phyloP scores from a whole-genome alignment of 148 eudicot genomes.

The Arbutus unedo region DNA sequence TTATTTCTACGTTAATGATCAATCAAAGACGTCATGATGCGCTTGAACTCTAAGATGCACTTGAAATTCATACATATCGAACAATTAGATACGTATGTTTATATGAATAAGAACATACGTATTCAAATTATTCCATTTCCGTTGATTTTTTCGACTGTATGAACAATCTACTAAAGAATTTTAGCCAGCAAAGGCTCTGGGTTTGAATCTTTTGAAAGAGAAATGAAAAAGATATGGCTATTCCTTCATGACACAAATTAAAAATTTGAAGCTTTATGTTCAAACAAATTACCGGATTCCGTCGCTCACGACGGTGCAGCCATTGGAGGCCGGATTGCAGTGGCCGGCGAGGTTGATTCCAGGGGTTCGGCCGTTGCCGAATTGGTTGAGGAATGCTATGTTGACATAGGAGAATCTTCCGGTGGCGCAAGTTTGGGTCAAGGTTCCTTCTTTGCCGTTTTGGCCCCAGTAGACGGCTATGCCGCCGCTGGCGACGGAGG shows the following conservation, averaged over 20 bases:
- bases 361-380: conserved; percentile 60
- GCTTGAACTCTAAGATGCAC: too few species aligned
- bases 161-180: too few species aligned
- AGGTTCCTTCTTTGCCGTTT: conserved; percentile 46
- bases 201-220: neutral
- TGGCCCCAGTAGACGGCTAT: conserved; percentile 80
- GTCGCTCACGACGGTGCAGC: conserved; percentile 28
- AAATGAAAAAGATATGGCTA: neutral
- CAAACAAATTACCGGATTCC: conserved; percentile 13
- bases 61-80: too few species aligned
- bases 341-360: conserved; percentile 64
- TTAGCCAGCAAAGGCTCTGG: neutral
- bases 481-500: conserved; percentile 29
- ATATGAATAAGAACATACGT: too few species aligned
- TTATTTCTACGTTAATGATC: too few species aligned
- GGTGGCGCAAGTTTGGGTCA: conserved; percentile 51
- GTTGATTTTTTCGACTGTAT: too few species aligned
- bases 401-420: conserved; percentile 48
- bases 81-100: too few species aligned
- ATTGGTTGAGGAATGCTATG: conserved; percentile 52
- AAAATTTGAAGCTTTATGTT: neutral
- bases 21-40: too few species aligned
- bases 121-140: too few species aligned
- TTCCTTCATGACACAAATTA: neutral
- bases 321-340: conserved; percentile 43